Conservation (phyloP, 2,329 filamentous ascomycete species). For the Aspergillus sp. region DNA sequence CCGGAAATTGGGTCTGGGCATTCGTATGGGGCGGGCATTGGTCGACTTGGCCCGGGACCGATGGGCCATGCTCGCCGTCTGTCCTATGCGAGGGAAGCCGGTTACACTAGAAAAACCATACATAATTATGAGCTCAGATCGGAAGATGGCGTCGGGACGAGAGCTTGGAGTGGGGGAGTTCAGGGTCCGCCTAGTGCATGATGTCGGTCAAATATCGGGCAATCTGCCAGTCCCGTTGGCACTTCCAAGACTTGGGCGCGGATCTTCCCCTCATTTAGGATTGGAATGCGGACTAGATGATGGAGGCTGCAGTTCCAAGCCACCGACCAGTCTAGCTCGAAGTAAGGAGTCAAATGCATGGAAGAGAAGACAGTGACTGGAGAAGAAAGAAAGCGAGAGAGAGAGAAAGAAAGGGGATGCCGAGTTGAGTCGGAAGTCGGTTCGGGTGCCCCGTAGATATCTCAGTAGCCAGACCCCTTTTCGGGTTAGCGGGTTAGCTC, state of each 20-base stretch:
- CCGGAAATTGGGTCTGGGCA: background rate
- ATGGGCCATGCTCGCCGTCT: background rate
- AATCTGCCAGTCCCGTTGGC: slow-evolving; percentile 9
- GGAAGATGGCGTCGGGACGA: background rate
- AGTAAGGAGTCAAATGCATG: too few species aligned
- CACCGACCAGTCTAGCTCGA: background rate
- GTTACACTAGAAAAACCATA: background rate
- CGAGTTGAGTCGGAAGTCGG: too few species aligned
- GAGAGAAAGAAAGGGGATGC: too few species aligned
- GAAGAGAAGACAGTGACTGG: background rate
- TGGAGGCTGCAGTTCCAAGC: background rate
- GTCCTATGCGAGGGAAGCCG: background rate
- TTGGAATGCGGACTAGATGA: background rate
- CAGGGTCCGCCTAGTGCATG: background rate
- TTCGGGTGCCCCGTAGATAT: too few species aligned
- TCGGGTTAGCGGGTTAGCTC: too few species aligned
- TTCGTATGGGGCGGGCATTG: background rate
- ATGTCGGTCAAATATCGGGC: slow-evolving; percentile 20
- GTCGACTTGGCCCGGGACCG: background rate
- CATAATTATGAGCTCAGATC: slow-evolving; percentile 1
- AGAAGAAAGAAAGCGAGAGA: background rate
- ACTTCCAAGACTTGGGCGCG: background rate
- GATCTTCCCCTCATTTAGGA: background rate
- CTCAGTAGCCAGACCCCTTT: too few species aligned
- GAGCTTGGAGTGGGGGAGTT: slow-evolving; percentile 1